Percentiles rank a stretch among this genome's conserved stretches.
phyloP scores from a whole-genome alignment of 2,329 filamentous ascomycete genomes.

The Nannizziopsis arthrosporioides region DNA sequence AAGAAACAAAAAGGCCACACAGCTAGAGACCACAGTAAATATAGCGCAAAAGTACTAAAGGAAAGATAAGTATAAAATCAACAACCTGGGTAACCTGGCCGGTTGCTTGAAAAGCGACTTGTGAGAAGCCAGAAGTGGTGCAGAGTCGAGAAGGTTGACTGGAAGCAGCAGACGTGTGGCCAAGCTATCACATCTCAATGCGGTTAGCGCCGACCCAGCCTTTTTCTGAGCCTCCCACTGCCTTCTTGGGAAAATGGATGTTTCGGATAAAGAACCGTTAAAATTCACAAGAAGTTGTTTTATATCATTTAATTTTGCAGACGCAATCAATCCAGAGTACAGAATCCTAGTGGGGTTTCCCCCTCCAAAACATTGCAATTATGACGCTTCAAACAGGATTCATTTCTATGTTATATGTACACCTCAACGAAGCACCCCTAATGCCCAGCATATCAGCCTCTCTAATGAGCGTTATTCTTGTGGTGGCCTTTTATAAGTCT shows the following conservation, averaged over 20 bases:
- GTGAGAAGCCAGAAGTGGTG: conserved; percentile 6
- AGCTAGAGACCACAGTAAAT: conserved; percentile 4
- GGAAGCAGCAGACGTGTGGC: conserved; percentile 25
- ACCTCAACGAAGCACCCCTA: conserved; percentile 21
- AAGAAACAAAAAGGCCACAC: not conserved
- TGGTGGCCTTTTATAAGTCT: conserved; percentile 62
- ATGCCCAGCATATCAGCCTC: conserved; percentile 17
- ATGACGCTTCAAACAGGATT: conserved; percentile 10
- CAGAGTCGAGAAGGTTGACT: conserved; percentile 11
- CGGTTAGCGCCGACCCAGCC: conserved; percentile 27
- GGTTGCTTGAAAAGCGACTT: conserved; percentile 2
- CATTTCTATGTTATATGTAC: conserved; percentile 32
- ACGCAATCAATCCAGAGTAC: no score
- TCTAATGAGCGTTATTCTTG: conserved; percentile 99
- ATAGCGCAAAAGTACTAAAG: not conserved
- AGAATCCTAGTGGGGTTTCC: not conserved
- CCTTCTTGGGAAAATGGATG: not conserved
- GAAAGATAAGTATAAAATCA: not conserved
- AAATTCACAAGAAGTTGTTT: no score
- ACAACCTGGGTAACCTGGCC: conserved; percentile 4
- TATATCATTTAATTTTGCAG: no score
- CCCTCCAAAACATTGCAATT: not conserved
- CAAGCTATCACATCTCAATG: conserved; percentile 34
- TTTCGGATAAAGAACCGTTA: no score
- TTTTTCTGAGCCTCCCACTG: not conserved